Evolutionary conservation across 108 stramenopile genomes (phyloP), one percentile per base, ranked within the genome.

Genomic region (Stephanodiscus triporus): DNA sequence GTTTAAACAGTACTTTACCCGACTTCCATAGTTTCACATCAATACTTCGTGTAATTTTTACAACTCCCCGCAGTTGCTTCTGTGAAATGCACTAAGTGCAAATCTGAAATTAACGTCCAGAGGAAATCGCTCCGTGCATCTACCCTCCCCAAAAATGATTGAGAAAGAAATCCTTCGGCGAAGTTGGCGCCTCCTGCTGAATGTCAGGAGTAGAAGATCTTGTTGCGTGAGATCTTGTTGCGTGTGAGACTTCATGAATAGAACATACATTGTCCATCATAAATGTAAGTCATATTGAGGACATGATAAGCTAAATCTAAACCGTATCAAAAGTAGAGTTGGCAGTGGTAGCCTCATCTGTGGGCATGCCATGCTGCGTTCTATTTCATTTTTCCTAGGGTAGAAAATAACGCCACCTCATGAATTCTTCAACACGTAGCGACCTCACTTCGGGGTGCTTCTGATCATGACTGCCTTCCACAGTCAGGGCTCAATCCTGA

Each of bases 1-100:
- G n/a, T n/a, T n/a, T n/a, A n/a, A n/a, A n/a, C n/a, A n/a, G n/a
- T n/a, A n/a, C n/a, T n/a, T n/a, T n/a, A 40, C 11, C 40, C 40
- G 26, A 29, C 4, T 24, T 56, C 14, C 13, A 56, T 26, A 9
- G 4, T 29, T 56, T 23, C 1, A 29, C 27, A 53, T 53, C 17
- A 53, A 9, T 20, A 53, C 24, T 57, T 57, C 27, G 32, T 57
- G n/a, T 29, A 5, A 8, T 38, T 59, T 59, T 9, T 19, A 17
- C n/a, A n/a, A n/a, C 1, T 27, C 16, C 3, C n/a, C 19, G 38
- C 37, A 59, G 81, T 84, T 23, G 89, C 91, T 4, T 70, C 79
- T 8, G 74, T 89, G 24, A 96, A 94, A 71, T 97, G 97, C 81
- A 66, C 77, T 10, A 90, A 92, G 49, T 97, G 97, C 89, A 95